These are phyloP conservation scores for Trebouxia sp. DNA, from an alignment of 139 green algal genomes.

Conservation along the genomic window DNA sequence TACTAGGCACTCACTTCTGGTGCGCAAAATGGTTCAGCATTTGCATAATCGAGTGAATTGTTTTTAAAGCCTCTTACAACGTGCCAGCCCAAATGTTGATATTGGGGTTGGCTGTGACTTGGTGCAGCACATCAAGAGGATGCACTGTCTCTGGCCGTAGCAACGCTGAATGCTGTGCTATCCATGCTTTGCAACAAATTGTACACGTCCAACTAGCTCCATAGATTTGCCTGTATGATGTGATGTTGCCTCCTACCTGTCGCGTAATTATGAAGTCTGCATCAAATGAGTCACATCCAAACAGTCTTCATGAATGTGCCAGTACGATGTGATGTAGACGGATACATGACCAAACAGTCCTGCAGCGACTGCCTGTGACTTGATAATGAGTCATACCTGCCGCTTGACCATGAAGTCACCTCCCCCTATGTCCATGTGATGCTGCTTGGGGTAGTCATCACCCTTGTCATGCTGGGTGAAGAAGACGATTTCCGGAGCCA, in stretches of 20 bases:
- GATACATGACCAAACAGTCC: background rate
- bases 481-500: conserved; percentile 67
- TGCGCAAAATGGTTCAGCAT: background rate
- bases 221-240: background rate
- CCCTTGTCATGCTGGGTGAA: conserved; percentile 41
- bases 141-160: background rate
- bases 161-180: no score
- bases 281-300: background rate
- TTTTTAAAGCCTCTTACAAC: background rate
- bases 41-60: background rate
- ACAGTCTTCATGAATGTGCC: background rate
- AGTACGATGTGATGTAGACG: background rate
- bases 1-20: background rate
- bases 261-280: background rate
- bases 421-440: conserved; percentile 46
- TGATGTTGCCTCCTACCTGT: background rate
- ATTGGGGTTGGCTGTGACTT: background rate
- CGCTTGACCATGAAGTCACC: conserved; percentile 57
- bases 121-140: background rate
- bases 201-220: no score
- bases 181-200: no score
- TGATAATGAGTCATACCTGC: conserved; percentile 27
- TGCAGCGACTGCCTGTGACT: no score
- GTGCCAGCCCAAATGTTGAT: background rate
- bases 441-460: conserved; percentile 44